A percentile compares a stretch with the other conserved stretches of the same genome.
These are phyloP conservation scores for Yamadazyma songkhlaensis DNA, from an alignment of 1,139 yeast species.

Conservation along the genomic window DNA sequence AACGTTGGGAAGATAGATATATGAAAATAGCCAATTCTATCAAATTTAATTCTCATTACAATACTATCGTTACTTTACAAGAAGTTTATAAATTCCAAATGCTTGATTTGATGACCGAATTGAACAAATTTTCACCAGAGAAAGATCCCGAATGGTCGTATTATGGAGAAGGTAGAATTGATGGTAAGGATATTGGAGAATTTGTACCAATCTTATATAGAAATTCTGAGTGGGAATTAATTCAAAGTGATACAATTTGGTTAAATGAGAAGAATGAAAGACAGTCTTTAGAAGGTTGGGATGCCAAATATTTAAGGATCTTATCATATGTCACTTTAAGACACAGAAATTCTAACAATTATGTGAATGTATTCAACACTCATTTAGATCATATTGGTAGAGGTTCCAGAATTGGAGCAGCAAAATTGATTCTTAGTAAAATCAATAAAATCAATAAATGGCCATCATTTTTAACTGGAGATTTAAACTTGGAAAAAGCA, in stretches of 20 bases:
- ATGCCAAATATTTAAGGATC: constrained; percentile 49
- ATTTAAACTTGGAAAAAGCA: constrained; percentile 51
- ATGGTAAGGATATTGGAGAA: constrained; percentile 32
- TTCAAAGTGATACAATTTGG: constrained; percentile 34
- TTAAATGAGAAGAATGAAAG: constrained; percentile 28
- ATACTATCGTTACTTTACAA: constrained; percentile 33
- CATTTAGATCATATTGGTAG: constrained; percentile 58
- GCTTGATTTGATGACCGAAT: constrained; percentile 27
- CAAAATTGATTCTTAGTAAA: constrained; percentile 41
- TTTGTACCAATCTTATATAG: constrained; percentile 33
- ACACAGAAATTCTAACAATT: constrained; percentile 23
- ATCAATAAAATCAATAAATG: constrained; percentile 36
- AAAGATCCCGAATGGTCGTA: constrained; percentile 27
- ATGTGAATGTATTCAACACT: constrained; percentile 51
- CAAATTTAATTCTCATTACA: constrained; percentile 20
- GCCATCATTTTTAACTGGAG: constrained; percentile 48
- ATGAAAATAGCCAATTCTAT: constrained; percentile 27
- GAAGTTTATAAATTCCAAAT: constrained; percentile 35
- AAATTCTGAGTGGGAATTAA: constrained; percentile 29
- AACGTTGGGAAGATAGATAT: constrained; percentile 26
- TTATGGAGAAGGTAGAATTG: constrained; percentile 34
- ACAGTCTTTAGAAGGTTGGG: constrained; percentile 47
- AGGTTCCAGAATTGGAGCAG: constrained; percentile 45
- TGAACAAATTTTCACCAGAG: constrained; percentile 23
- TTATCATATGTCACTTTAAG: constrained; percentile 43